Evolutionary conservation across 768 basidiomycete species (phyloP).

Genomic region (Leccinum arenicola): DNA sequence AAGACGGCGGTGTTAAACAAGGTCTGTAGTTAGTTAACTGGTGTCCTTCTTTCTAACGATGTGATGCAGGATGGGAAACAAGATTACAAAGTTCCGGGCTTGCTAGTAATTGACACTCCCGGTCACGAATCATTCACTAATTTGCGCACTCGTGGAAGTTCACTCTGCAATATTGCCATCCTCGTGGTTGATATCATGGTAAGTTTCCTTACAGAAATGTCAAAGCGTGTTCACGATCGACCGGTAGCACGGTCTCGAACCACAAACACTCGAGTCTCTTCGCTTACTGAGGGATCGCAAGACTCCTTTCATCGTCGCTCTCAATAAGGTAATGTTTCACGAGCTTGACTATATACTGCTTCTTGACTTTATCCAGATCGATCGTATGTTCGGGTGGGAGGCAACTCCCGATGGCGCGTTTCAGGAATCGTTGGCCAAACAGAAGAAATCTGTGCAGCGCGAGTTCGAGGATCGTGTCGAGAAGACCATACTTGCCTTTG

Average conservation of each 20-base stretch:
- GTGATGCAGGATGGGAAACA: conserved; percentile 61
- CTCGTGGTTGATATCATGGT: conserved; percentile 99
- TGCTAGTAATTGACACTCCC: conserved; percentile 95
- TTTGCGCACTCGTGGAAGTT: conserved; percentile 90
- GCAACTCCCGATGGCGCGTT: conserved; percentile 90
- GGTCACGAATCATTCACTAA: conserved; percentile 99
- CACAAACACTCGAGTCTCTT: conserved; percentile 96
- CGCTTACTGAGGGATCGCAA: conserved; percentile 88
- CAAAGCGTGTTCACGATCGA: conserved; percentile 5
- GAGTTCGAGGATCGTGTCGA: conserved; percentile 89
- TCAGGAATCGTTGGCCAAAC: conserved; percentile 84
- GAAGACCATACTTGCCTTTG: conserved; percentile 88
- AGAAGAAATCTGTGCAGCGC: conserved; percentile 72
- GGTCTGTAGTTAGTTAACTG: conserved; percentile 36
- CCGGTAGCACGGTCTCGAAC: conserved; percentile 88
- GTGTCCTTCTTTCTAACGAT: conserved; percentile 6
- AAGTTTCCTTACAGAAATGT: conserved; percentile 17
- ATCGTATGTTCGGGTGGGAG: conserved; percentile 96
- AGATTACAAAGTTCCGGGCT: conserved; percentile 96
- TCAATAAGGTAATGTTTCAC: conserved; percentile 73
- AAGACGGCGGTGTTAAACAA: conserved; percentile 95
- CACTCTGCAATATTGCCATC: conserved; percentile 97
- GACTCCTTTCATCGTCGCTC: conserved; percentile 97
- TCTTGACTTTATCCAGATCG: conserved; percentile 60
- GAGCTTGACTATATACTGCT: background rate